Percentiles rank a stretch among this genome's conserved stretches.
Evolutionary conservation across 257 asterid genomes (phyloP).

Genomic region (Lycium barbarum): DNA sequence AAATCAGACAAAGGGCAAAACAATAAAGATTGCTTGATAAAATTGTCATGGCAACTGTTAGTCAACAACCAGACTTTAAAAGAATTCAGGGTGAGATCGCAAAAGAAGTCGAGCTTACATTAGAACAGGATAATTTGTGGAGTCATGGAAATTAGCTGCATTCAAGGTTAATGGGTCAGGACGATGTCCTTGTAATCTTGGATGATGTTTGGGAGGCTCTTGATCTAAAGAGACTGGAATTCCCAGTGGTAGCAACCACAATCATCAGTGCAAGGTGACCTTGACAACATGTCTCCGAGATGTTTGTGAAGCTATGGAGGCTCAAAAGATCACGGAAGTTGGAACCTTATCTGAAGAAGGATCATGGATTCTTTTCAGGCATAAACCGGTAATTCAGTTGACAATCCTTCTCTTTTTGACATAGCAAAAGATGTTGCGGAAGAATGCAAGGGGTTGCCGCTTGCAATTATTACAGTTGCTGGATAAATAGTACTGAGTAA

Average conservation of each 20-base stretch:
- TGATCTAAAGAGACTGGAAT: conserved; percentile 25
- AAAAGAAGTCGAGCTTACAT: not conserved
- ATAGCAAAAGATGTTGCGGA: conserved; percentile 16
- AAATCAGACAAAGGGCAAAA: conserved; percentile 11
- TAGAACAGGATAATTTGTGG: not conserved
- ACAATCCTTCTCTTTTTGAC: not conserved
- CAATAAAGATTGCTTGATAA: not conserved
- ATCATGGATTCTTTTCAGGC: conserved; percentile 25
- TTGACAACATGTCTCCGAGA: conserved; percentile 24
- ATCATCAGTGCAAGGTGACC: not conserved
- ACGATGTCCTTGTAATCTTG: conserved; percentile 24
- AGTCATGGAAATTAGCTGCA: not conserved
- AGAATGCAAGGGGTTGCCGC: conserved; percentile 15
- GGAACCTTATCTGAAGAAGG: not conserved
- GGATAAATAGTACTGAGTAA: too few species aligned
- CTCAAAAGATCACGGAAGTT: conserved; percentile 10
- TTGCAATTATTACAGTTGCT: too few species aligned
- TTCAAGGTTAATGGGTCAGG: not conserved
- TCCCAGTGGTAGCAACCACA: not conserved
- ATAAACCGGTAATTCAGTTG: not conserved
- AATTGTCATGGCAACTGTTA: conserved; percentile 14
- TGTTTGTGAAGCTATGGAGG: conserved; percentile 23
- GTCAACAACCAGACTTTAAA: not conserved
- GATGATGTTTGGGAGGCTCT: conserved; percentile 30
- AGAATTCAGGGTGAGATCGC: conserved; percentile 32